phyloP scores from a whole-genome alignment of 2,329 filamentous ascomycete genomes.

The Tolypocladium tropicale region DNA sequence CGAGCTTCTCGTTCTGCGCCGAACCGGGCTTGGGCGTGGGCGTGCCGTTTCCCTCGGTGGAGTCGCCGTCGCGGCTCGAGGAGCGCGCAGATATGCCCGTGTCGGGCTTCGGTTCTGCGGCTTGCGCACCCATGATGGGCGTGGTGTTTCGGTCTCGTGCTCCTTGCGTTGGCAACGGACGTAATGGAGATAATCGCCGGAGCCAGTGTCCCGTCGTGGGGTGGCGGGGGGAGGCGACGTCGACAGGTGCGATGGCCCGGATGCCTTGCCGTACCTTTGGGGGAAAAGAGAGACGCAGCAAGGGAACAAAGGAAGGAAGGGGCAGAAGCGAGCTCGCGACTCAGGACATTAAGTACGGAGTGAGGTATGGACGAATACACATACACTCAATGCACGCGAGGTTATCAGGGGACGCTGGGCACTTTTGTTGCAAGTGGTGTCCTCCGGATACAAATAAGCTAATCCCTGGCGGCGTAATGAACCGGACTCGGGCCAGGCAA shows the following conservation, averaged over 20 bases:
- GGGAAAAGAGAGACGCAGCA: not conserved
- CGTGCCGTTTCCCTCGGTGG: constrained; percentile 3
- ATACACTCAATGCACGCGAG: too few species aligned
- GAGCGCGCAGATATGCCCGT: not conserved
- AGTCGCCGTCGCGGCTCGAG: constrained; percentile 1
- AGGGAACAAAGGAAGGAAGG: not conserved
- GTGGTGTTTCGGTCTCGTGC: too few species aligned
- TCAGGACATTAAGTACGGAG: not conserved
- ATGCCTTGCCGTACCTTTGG: too few species aligned
- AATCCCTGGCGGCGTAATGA: not conserved
- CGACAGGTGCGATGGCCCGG: too few species aligned
- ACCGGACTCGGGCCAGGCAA: not conserved
- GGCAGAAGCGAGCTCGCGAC: not conserved
- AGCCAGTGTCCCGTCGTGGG: too few species aligned
- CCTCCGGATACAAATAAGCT: not conserved
- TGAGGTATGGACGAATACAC: too few species aligned
- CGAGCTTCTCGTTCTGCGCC: not conserved
- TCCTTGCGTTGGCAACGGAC: too few species aligned
- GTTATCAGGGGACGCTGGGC: too few species aligned
- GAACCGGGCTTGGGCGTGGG: not conserved
- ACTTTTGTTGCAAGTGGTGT: not conserved
- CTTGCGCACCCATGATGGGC: not conserved
- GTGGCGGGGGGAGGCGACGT: too few species aligned
- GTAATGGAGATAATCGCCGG: not conserved
- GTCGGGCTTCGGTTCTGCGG: not conserved